Conservation (phyloP, 768 basidiomycete genomes). For the Leccinum sublutescens region DNA sequence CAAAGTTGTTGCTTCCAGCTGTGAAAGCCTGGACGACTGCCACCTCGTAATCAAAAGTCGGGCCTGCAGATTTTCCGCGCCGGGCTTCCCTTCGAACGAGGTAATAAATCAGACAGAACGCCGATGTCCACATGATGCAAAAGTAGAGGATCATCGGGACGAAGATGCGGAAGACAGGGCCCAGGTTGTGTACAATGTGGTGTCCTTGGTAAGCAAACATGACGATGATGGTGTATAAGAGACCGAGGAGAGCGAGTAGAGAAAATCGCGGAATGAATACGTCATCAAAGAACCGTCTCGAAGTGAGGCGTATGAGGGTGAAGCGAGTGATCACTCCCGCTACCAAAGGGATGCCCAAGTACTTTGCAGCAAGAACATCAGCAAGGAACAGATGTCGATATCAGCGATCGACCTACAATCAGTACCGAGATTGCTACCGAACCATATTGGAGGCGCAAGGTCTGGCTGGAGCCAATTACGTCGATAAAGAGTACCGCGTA, state of each 20-base stretch:
- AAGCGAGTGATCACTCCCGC: slow-evolving; percentile 73
- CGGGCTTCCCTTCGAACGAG: slow-evolving; percentile 37
- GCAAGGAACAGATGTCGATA: not conserved
- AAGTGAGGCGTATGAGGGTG: slow-evolving; percentile 43
- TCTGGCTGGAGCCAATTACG: slow-evolving; percentile 50
- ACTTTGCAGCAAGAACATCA: slow-evolving; percentile 38
- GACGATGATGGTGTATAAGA: slow-evolving; percentile 79
- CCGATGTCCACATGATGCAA: slow-evolving; percentile 66
- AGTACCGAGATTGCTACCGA: slow-evolving; percentile 64
- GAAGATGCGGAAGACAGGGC: slow-evolving; percentile 75
- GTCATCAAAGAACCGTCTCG: slow-evolving; percentile 48
- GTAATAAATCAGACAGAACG: slow-evolving; percentile 58
- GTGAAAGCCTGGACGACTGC: slow-evolving; percentile 80
- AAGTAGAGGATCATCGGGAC: slow-evolving; percentile 83
- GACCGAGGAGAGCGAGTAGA: slow-evolving; percentile 67
- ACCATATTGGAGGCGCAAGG: slow-evolving; percentile 51
- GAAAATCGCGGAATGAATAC: slow-evolving; percentile 66
- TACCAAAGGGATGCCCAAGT: slow-evolving; percentile 77
- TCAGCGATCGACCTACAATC: slow-evolving; percentile 50
- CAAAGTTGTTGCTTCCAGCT: slow-evolving; percentile 77
- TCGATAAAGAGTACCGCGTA: slow-evolving; percentile 73
- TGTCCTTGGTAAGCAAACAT: slow-evolving; percentile 72
- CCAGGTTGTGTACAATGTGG: slow-evolving; percentile 70
- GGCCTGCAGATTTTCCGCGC: not conserved
- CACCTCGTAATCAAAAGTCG: slow-evolving; percentile 56